Evolutionary conservation across 192 early-diverging fungal genomes (phyloP).

Genomic region (Lobulomyces angularis): DNA sequence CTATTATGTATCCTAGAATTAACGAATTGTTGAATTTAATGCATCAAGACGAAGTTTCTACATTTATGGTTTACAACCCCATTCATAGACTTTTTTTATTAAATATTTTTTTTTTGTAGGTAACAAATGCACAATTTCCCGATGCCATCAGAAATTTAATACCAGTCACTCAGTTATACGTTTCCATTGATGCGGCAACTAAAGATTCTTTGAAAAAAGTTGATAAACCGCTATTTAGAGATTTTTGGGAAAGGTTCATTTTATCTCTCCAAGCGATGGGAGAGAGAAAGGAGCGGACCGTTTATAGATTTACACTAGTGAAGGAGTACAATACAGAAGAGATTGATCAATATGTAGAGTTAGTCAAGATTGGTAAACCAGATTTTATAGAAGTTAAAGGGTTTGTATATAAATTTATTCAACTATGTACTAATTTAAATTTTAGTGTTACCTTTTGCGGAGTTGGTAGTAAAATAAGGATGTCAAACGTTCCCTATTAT

Average conservation of each 20-base stretch:
- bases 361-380: constrained; percentile 49
- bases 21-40: constrained; percentile 58
- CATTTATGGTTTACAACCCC: constrained; percentile 68
- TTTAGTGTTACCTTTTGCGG: constrained; percentile 70
- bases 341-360: constrained; percentile 49
- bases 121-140: constrained; percentile 65
- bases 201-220: constrained; percentile 64
- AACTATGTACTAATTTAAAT: too few species aligned
- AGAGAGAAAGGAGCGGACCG: constrained; percentile 59
- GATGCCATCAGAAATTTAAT: constrained; percentile 26
- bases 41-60: constrained; percentile 52
- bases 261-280: constrained; percentile 47
- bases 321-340: constrained; percentile 61
- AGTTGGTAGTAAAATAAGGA: constrained; percentile 51
- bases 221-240: constrained; percentile 59
- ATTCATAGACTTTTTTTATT: too few species aligned
- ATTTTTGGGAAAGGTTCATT: constrained; percentile 67
- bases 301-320: constrained; percentile 60
- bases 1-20: constrained; percentile 58
- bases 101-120: too few species aligned
- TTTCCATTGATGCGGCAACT: constrained; percentile 61
- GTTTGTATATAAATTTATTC: too few species aligned
- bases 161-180: constrained; percentile 63
- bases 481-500: constrained; percentile 62
- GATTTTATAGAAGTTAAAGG: constrained; percentile 68